A percentile compares a stretch with the other conserved stretches of the same genome.
Conservation (phyloP, 306 rosid genomes). For the Sesbania bispinosa region DNA sequence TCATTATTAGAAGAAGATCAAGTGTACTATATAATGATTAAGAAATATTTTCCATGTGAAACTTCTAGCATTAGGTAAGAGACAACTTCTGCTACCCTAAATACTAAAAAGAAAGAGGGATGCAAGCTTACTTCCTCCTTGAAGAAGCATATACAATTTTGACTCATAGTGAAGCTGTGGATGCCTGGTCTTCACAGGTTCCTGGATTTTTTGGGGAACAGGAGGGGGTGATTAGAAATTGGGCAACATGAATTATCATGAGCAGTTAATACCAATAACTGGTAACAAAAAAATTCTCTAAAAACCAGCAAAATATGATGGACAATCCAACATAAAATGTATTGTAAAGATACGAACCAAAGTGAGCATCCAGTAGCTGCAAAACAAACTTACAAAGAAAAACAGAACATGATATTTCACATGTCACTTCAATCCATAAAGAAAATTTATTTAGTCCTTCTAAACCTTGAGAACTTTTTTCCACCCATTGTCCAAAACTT, state of each 20-base stretch:
- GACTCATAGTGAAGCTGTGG: slow-evolving; percentile 99
- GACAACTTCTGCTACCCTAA: not conserved
- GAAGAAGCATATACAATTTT: slow-evolving; percentile 96
- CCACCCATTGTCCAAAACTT: slow-evolving; percentile 12
- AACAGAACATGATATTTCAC: not conserved
- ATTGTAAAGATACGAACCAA: not conserved
- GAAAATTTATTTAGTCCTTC: not conserved
- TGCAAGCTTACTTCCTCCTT: slow-evolving; percentile 91
- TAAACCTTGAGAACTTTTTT: not conserved
- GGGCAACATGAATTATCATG: slow-evolving; percentile 1
- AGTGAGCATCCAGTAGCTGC: slow-evolving; percentile 15
- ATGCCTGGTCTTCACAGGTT: slow-evolving; percentile 90
- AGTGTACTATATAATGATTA: not conserved
- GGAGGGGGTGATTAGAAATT: slow-evolving; percentile 15
- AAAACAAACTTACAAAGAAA: not conserved
- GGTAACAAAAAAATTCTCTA: not conserved
- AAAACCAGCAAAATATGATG: not conserved
- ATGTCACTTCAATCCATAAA: slow-evolving; percentile 3
- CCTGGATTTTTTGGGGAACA: slow-evolving; percentile 41
- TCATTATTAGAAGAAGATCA: slow-evolving; percentile 8
- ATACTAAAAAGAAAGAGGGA: slow-evolving; percentile 11
- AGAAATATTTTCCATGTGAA: not conserved
- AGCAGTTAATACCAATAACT: not conserved
- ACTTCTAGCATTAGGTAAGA: slow-evolving; percentile 12
- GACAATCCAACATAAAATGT: not conserved